Conservation (phyloP, 257 asterid species). For the Scutellaria galericulata region DNA sequence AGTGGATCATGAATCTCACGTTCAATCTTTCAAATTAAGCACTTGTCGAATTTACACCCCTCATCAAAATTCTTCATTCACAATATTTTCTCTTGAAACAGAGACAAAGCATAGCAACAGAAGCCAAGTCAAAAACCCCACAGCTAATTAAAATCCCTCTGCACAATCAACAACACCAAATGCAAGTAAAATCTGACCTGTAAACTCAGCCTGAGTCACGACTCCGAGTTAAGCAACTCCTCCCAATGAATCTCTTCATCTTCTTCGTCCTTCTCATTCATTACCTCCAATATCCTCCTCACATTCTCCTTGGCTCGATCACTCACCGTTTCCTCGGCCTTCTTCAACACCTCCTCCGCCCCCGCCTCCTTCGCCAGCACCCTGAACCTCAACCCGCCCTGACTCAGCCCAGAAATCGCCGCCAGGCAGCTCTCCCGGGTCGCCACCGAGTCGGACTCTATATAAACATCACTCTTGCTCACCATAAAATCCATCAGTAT, state of each 20-base stretch:
- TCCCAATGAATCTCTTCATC: conserved; percentile 74
- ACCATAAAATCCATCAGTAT: neutral
- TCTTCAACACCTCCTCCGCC: conserved; percentile 14
- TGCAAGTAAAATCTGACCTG: too few species aligned
- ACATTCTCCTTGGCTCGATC: conserved; percentile 52
- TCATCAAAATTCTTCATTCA: too few species aligned
- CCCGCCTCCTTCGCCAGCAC: conserved; percentile 39
- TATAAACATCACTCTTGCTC: conserved; percentile 26
- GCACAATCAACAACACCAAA: too few species aligned
- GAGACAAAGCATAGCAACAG: too few species aligned
- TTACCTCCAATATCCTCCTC: conserved; percentile 55
- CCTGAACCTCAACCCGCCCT: conserved; percentile 89
- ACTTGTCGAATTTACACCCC: too few species aligned
- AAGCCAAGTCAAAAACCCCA: too few species aligned
- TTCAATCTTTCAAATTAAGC: too few species aligned
- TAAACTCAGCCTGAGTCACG: too few species aligned
- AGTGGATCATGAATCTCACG: too few species aligned
- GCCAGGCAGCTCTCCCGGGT: conserved; percentile 68
- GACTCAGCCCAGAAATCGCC: conserved; percentile 75
- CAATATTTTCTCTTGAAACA: too few species aligned
- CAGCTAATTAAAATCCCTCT: too few species aligned
- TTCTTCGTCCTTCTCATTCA: conserved; percentile 60
- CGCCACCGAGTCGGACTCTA: conserved; percentile 49
- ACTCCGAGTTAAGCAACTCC: conserved; percentile 58
- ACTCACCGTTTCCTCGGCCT: conserved; percentile 50